phyloP scores from a whole-genome alignment of 352 stramenopile species.

The Globisporangium iwayamae region DNA sequence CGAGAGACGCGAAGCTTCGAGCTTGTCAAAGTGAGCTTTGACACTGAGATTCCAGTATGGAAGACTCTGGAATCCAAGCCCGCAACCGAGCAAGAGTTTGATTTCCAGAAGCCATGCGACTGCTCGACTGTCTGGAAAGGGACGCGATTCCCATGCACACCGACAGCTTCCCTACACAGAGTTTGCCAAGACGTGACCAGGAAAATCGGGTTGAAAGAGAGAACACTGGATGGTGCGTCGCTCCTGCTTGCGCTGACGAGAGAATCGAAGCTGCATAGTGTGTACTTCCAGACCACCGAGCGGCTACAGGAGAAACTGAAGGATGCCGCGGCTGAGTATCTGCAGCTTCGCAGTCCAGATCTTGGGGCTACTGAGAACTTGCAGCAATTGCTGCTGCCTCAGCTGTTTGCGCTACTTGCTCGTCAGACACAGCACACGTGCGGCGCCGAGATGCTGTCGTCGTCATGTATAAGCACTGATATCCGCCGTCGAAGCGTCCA shows the following conservation, averaged over 20 bases:
- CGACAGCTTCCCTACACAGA: constrained; percentile 23
- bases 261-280: constrained; percentile 20
- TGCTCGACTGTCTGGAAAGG: constrained; percentile 43
- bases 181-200: constrained; percentile 33
- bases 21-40: constrained; percentile 63
- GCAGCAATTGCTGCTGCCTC: constrained; percentile 35
- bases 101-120: constrained; percentile 19
- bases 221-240: constrained; percentile 37
- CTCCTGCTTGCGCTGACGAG: constrained; percentile 33
- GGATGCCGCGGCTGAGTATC: constrained; percentile 31
- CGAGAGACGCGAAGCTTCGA: constrained; percentile 59
- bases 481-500: constrained; percentile 50
- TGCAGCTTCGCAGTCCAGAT: constrained; percentile 36
- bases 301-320: constrained; percentile 20
- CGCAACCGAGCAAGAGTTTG: constrained; percentile 13
- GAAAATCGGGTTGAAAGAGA: constrained; percentile 44
- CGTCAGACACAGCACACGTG: constrained; percentile 39
- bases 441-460: constrained; percentile 21
- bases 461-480: constrained; percentile 20
- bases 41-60: constrained; percentile 63
- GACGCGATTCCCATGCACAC: constrained; percentile 24
- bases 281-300: constrained; percentile 20
- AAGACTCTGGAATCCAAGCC: constrained; percentile 37
- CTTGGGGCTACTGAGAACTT: constrained; percentile 37
- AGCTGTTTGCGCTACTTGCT: constrained; percentile 33